phyloP scores from a whole-genome alignment of 1,139 yeast genomes.

The Yamadazyma triangularis region DNA sequence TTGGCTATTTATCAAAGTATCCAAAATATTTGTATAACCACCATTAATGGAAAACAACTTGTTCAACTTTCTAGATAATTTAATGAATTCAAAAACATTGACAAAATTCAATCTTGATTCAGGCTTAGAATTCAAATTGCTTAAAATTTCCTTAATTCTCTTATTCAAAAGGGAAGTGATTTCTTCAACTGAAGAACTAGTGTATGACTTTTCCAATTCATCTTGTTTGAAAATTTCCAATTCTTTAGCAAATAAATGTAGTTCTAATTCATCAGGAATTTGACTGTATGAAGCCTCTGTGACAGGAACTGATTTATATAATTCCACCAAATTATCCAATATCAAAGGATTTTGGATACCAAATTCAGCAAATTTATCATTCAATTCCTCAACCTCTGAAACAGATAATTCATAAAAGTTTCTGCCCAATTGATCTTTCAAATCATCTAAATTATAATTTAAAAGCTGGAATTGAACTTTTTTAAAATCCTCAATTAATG shows the following conservation, averaged over 20 bases:
- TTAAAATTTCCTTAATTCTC: slow-evolving; percentile 17
- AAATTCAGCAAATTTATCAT: not conserved
- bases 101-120: slow-evolving; percentile 10
- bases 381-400: not conserved
- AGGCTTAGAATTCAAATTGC: slow-evolving; percentile 13
- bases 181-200: slow-evolving; percentile 10
- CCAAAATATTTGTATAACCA: slow-evolving; percentile 29
- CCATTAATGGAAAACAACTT: slow-evolving; percentile 24
- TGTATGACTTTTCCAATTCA: slow-evolving; percentile 12
- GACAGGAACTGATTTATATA: not conserved
- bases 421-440: slow-evolving; percentile 7
- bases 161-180: slow-evolving; percentile 15
- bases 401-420: slow-evolving; percentile 3
- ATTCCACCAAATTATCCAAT: slow-evolving; percentile 2
- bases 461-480: slow-evolving; percentile 6
- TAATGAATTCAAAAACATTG: not conserved
- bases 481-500: slow-evolving; percentile 8
- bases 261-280: slow-evolving; percentile 16
- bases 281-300: slow-evolving; percentile 9
- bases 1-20: slow-evolving; percentile 23
- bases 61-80: slow-evolving; percentile 12
- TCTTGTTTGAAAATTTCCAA: slow-evolving; percentile 14
- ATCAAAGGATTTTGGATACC: slow-evolving; percentile 2
- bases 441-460: slow-evolving; percentile 6
- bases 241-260: slow-evolving; percentile 21